Percentiles rank a stretch among this genome's conserved stretches.
Evolutionary conservation across 2,329 filamentous ascomycete genomes (phyloP).

Genomic region (Cladosporium sp.): DNA sequence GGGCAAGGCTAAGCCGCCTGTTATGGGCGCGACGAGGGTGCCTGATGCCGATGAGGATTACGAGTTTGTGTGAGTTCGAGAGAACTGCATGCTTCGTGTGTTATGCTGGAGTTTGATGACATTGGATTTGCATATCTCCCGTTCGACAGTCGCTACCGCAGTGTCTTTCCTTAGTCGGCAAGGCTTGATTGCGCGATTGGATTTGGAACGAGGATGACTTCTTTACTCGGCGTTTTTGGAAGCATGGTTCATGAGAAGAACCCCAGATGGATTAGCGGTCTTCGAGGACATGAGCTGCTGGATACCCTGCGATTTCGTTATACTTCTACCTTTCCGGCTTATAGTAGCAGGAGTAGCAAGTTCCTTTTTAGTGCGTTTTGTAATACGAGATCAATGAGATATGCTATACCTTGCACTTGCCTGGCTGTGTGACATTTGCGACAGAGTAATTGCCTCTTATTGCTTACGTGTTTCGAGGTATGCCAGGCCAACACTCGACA

Average conservation of each 20-base stretch:
- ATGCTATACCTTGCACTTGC: neutral
- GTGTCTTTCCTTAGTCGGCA: neutral
- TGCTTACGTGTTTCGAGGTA: neutral
- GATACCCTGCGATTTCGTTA: conserved; percentile 16
- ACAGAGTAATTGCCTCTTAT: no score
- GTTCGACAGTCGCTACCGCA: neutral
- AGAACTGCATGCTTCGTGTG: neutral
- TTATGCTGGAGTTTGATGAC: neutral
- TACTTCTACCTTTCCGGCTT: neutral
- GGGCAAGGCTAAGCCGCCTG: conserved; percentile 27
- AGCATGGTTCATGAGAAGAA: conserved; percentile 14
- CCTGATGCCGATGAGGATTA: conserved; percentile 31
- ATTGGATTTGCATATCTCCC: neutral
- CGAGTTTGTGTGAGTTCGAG: conserved; percentile 29
- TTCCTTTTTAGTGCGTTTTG: neutral
- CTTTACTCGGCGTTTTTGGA: neutral
- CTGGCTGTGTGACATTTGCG: neutral
- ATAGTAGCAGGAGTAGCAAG: neutral
- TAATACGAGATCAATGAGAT: conserved; percentile 7
- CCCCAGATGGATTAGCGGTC: conserved; percentile 17
- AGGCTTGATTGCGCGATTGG: neutral
- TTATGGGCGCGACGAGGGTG: conserved; percentile 24
- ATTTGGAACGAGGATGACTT: neutral
- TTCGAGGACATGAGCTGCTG: conserved; percentile 26
- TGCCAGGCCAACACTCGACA: neutral